These are phyloP conservation scores for Nemania sp. DNA, from an alignment of 2,329 filamentous ascomycete genomes.

Conservation along the genomic window DNA sequence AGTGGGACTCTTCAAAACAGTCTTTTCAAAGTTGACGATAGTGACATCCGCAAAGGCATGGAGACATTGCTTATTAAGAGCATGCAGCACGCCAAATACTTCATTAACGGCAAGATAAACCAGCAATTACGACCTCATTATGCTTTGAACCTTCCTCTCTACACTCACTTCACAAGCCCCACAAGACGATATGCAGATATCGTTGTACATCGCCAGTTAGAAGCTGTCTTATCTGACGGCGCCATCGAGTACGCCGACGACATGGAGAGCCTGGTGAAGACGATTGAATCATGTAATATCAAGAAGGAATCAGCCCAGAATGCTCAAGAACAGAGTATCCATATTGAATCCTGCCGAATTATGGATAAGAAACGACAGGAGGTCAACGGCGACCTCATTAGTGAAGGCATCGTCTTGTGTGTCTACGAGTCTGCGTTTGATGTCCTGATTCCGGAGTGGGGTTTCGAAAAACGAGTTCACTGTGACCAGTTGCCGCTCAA, in stretches of 20 bases:
- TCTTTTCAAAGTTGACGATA: slow-evolving; percentile 90
- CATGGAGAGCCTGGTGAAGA: slow-evolving; percentile 88
- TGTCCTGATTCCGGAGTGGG: slow-evolving; percentile 96
- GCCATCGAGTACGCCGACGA: slow-evolving; percentile 90
- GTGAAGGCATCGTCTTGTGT: slow-evolving; percentile 94
- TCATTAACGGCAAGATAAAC: slow-evolving; percentile 81
- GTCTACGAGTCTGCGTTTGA: slow-evolving; percentile 99
- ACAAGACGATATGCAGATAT: slow-evolving; percentile 95
- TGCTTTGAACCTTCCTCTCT: slow-evolving; percentile 89
- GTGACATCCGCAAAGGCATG: slow-evolving; percentile 94
- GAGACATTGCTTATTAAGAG: slow-evolving; percentile 95
- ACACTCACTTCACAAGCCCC: slow-evolving; percentile 97
- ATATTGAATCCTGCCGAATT: slow-evolving; percentile 95
- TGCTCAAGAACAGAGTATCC: slow-evolving; percentile 97
- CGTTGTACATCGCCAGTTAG: slow-evolving; percentile 93
- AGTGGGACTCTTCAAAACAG: slow-evolving; percentile 94
- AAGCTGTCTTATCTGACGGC: slow-evolving; percentile 84
- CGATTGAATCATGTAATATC: slow-evolving; percentile 94
- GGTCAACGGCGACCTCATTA: slow-evolving; percentile 89
- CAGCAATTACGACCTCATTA: slow-evolving; percentile 89
- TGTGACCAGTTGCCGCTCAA: slow-evolving; percentile 97
- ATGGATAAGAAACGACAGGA: slow-evolving; percentile 95
- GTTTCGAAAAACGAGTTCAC: slow-evolving; percentile 99
- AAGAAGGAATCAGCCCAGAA: slow-evolving; percentile 99
- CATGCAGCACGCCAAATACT: slow-evolving; percentile 97